Evolutionary conservation across 495 filamentous ascomycete genomes (phyloP).

Genomic region (Annulohypoxylon nitens): DNA sequence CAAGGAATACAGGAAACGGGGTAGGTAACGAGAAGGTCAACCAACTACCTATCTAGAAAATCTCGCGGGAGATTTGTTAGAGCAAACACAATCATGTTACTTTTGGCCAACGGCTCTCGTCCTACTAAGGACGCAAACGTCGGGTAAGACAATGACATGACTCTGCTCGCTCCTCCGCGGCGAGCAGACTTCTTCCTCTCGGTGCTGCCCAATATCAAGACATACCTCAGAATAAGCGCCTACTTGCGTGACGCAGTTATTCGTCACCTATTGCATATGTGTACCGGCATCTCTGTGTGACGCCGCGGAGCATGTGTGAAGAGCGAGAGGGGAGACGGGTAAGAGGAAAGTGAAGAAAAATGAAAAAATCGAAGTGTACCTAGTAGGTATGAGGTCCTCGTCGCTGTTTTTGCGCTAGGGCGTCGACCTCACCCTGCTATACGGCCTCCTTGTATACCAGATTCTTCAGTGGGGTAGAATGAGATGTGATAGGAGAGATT

Average conservation of each 20-base stretch:
- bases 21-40: slow-evolving; percentile 31
- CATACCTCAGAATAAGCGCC: slow-evolving; percentile 33
- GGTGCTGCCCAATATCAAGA: slow-evolving; percentile 37
- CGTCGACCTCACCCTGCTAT: not conserved
- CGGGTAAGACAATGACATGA: slow-evolving; percentile 47
- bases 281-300: slow-evolving; percentile 34
- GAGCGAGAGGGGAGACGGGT: not conserved
- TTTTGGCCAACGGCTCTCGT: slow-evolving; percentile 46
- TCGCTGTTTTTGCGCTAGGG: slow-evolving; percentile 12
- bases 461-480: slow-evolving; percentile 38
- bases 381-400: slow-evolving; percentile 12
- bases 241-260: slow-evolving; percentile 42
- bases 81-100: slow-evolving; percentile 46
- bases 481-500: slow-evolving; percentile 13
- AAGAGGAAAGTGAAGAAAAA: slow-evolving; percentile 6
- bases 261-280: slow-evolving; percentile 44
- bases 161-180: slow-evolving; percentile 24
- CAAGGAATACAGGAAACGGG: slow-evolving; percentile 24
- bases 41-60: slow-evolving; percentile 6
- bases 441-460: slow-evolving; percentile 3
- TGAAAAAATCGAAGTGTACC: slow-evolving; percentile 1
- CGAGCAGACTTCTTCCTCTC: slow-evolving; percentile 9
- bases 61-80: slow-evolving; percentile 24
- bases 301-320: slow-evolving; percentile 14
- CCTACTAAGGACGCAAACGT: slow-evolving; percentile 46